phyloP scores from a whole-genome alignment of 495 filamentous ascomycete species.

The Neurospora pannonica region DNA sequence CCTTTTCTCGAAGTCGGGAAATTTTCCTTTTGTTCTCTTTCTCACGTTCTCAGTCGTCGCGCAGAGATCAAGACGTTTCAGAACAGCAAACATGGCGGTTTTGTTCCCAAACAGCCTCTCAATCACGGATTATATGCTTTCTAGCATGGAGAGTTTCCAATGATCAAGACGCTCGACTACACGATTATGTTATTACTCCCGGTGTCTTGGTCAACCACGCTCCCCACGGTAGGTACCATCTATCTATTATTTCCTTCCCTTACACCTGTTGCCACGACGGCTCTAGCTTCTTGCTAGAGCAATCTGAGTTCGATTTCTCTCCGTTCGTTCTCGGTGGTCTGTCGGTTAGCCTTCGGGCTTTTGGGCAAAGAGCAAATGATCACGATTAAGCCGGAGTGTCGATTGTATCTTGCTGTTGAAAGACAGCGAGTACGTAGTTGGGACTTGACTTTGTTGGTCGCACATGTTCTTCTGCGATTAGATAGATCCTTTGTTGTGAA shows the following conservation, averaged over 20 bases:
- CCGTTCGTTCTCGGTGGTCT: constrained; percentile 36
- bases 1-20: not conserved
- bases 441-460: constrained; percentile 86
- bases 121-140: not conserved
- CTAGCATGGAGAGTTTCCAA: not conserved
- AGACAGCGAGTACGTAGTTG: constrained; percentile 71
- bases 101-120: not conserved
- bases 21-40: not conserved
- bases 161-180: not conserved
- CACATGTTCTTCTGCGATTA: constrained; percentile 30
- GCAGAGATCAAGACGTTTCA: not conserved
- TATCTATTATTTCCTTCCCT: not conserved
- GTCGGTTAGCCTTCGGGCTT: constrained; percentile 13
- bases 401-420: constrained; percentile 56
- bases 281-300: constrained; percentile 30
- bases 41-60: not conserved
- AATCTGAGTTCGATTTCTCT: constrained; percentile 34
- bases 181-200: not conserved
- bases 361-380: constrained; percentile 47
- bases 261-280: constrained; percentile 24
- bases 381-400: constrained; percentile 96
- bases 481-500: not conserved
- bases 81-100: not conserved
- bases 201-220: not conserved
- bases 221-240: constrained; percentile 7